Conservation (phyloP, 495 filamentous ascomycete genomes). For the Immersiella caudata region DNA sequence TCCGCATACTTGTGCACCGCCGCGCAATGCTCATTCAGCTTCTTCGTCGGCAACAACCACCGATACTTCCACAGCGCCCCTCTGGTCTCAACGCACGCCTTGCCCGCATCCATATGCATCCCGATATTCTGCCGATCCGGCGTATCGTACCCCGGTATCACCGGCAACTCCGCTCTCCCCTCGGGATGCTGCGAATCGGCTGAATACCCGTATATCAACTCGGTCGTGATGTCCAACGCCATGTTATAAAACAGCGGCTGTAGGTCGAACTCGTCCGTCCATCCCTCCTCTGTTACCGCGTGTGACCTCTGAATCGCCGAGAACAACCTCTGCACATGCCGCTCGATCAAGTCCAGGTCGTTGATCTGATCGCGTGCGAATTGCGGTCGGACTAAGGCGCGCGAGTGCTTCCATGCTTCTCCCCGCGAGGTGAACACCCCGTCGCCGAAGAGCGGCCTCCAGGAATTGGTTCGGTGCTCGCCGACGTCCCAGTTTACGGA, state of each 20-base stretch:
- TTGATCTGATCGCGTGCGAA: conserved; percentile 64
- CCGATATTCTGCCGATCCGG: conserved; percentile 40
- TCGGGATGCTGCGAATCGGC: conserved; percentile 37
- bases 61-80: conserved; percentile 48
- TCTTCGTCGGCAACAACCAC: conserved; percentile 49
- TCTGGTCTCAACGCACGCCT: conserved; percentile 49
- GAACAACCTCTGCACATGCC: conserved; percentile 59
- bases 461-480: conserved; percentile 45
- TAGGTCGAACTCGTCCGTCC: conserved; percentile 53
- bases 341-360: conserved; percentile 62
- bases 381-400: conserved; percentile 64
- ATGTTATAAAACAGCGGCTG: conserved; percentile 67
- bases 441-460: conserved; percentile 62
- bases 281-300: conserved; percentile 6
- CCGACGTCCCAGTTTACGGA: conserved; percentile 66
- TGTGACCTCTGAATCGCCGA: conserved; percentile 25
- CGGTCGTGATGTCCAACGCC: conserved; percentile 70
- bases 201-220: conserved; percentile 71
- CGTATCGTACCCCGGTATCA: conserved; percentile 15
- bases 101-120: conserved; percentile 51
- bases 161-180: conserved; percentile 23
- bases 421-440: conserved; percentile 76
- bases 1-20: conserved; percentile 56
- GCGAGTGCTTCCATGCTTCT: conserved; percentile 63
- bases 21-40: conserved; percentile 48